Conservation (phyloP, 2,329 filamentous ascomycete genomes). For the Cordyceps militaris region DNA sequence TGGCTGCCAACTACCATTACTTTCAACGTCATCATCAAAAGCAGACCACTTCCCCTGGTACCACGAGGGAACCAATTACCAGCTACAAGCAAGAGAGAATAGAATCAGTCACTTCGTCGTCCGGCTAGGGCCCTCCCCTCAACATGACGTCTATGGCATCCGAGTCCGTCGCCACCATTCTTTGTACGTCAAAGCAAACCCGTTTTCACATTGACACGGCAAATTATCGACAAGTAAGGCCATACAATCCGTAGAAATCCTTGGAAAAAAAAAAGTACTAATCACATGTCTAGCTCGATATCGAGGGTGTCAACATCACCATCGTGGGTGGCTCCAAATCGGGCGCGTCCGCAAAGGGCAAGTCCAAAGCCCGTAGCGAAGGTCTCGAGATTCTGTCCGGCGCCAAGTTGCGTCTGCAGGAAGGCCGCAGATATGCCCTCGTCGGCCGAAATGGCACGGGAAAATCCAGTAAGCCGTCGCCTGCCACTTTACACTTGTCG, state of each 20-base stretch:
- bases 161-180: constrained; percentile 45
- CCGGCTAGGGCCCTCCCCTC: not conserved
- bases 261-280: not conserved
- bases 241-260: not conserved
- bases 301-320: constrained; percentile 66
- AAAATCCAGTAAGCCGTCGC: constrained; percentile 57
- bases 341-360: constrained; percentile 29
- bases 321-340: constrained; percentile 33
- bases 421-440: constrained; percentile 68
- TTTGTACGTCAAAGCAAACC: constrained; percentile 61
- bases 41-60: not conserved
- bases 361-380: constrained; percentile 43
- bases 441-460: constrained; percentile 76
- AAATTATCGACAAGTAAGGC: constrained; percentile 48
- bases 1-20: not conserved
- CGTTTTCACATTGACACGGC: constrained; percentile 54
- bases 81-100: not conserved
- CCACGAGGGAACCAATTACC: not conserved
- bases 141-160: constrained; percentile 42
- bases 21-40: not conserved
- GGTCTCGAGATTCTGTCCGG: constrained; percentile 63
- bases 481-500: not conserved
- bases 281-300: constrained; percentile 49
- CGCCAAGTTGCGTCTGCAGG: constrained; percentile 64
- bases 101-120: not conserved